These are phyloP conservation scores for Cryptococcus sp. DNA, from an alignment of 1,284 basidiomycete genomes.

Conservation along the genomic window DNA sequence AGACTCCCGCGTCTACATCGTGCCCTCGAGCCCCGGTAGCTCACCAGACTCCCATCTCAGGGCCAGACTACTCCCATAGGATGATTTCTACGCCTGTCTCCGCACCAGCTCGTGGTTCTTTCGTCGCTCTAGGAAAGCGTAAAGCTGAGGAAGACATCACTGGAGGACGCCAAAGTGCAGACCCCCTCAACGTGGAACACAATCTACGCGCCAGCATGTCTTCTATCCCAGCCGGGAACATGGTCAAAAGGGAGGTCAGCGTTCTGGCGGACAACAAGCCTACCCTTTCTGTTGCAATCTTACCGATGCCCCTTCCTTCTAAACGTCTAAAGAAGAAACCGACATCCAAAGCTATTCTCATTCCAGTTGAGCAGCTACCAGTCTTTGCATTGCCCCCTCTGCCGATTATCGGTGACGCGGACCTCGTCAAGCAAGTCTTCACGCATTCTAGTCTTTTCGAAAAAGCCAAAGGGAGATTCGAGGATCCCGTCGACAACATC, in stretches of 20 bases:
- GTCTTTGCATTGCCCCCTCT: conserved; percentile 44
- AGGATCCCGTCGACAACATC: conserved; percentile 29
- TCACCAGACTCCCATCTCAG: no score
- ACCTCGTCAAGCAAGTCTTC: conserved; percentile 39
- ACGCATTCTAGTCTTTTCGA: conserved; percentile 37
- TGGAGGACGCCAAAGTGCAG: no score
- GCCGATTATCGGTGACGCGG: conserved; percentile 34
- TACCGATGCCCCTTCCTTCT: conserved; percentile 37
- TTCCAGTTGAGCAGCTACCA: conserved; percentile 43
- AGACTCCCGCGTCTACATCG: no score
- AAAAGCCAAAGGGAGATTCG: conserved; percentile 33
- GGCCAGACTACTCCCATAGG: no score
- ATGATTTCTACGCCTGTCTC: no score
- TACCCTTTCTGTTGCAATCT: conserved; percentile 16
- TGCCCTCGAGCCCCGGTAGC: no score
- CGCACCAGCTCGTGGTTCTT: not conserved
- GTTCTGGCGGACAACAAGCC: conserved; percentile 1
- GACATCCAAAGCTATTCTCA: conserved; percentile 30
- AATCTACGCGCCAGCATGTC: no score
- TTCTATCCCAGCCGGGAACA: no score
- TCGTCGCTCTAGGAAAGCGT: not conserved
- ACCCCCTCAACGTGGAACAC: no score
- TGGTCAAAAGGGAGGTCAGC: no score
- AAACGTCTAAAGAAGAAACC: conserved; percentile 36
- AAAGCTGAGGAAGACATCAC: not conserved